These are phyloP conservation scores for Amaranthus cruentus DNA, from an alignment of 148 eudicot species.

Conservation along the genomic window DNA sequence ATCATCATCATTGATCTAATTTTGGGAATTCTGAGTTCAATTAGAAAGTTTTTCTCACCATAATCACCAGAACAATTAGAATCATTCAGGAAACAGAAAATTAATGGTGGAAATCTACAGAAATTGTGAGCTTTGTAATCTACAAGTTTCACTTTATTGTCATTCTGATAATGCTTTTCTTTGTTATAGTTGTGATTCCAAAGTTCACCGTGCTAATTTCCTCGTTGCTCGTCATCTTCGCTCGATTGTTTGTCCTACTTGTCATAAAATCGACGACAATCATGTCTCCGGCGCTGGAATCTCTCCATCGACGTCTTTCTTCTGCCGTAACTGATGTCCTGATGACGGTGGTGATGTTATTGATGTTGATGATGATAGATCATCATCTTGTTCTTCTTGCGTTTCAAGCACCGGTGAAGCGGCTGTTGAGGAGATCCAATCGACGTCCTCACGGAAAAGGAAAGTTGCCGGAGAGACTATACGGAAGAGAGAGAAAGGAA, in stretches of 20 bases:
- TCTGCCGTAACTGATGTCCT: constrained; percentile 32
- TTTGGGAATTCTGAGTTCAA: neutral
- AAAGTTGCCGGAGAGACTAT: neutral
- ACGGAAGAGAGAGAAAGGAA: neutral
- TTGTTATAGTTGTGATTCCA: constrained; percentile 42
- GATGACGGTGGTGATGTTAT: neutral
- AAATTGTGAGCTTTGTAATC: constrained; percentile 46
- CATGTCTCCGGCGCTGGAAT: constrained; percentile 28
- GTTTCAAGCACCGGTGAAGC: constrained; percentile 30
- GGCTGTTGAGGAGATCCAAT: neutral
- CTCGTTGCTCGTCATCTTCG: constrained; percentile 72
- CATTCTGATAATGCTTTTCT: constrained; percentile 54
- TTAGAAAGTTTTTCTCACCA: neutral
- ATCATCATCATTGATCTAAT: neutral
- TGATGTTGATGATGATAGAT: constrained; percentile 9
- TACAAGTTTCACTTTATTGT: constrained; percentile 40
- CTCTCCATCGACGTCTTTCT: neutral
- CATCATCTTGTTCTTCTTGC: constrained; percentile 24
- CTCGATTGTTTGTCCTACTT: constrained; percentile 29
- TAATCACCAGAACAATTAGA: neutral
- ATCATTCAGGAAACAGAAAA: neutral
- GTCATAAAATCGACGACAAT: constrained; percentile 19
- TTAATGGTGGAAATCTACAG: constrained; percentile 15
- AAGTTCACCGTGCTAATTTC: constrained; percentile 60
- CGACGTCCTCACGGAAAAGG: constrained; percentile 19